These are phyloP conservation scores for Tagetes patula DNA, from an alignment of 129 eudicot genomes.

Conservation along the genomic window DNA sequence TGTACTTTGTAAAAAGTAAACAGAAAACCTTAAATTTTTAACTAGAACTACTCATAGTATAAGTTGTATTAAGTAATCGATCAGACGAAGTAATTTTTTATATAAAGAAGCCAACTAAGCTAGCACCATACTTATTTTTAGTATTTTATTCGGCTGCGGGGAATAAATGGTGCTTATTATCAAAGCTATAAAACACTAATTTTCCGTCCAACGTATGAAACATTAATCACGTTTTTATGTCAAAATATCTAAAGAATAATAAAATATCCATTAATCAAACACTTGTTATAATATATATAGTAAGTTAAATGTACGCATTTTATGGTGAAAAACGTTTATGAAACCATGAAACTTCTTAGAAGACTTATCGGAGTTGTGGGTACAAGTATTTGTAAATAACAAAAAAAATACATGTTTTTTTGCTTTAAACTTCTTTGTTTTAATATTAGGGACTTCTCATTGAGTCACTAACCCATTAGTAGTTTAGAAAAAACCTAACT, in stretches of 20 bases:
- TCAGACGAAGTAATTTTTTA: background rate
- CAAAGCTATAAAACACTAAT: slow-evolving; percentile 9
- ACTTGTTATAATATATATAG: background rate
- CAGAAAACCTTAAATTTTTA: too few species aligned
- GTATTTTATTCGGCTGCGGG: background rate
- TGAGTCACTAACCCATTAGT: background rate
- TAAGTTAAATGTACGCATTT: too few species aligned
- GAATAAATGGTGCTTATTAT: slow-evolving; percentile 12
- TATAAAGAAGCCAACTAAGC: background rate
- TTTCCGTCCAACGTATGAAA: background rate
- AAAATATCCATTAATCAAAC: background rate
- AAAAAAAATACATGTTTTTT: background rate
- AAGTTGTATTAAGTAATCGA: too few species aligned
- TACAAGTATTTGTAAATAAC: too few species aligned
- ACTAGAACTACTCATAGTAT: too few species aligned
- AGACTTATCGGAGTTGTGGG: too few species aligned
- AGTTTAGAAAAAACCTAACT: background rate
- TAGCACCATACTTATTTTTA: slow-evolving; percentile 1
- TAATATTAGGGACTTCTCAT: background rate
- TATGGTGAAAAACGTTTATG: too few species aligned
- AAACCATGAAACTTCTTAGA: too few species aligned
- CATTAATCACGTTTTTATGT: background rate
- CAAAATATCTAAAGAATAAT: background rate
- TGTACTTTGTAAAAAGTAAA: too few species aligned
- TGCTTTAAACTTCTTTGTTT: background rate